Base-by-base conservation (phyloP, 1,284 basidiomycete genomes). In the Cryptococcus deneoformans region DNA sequence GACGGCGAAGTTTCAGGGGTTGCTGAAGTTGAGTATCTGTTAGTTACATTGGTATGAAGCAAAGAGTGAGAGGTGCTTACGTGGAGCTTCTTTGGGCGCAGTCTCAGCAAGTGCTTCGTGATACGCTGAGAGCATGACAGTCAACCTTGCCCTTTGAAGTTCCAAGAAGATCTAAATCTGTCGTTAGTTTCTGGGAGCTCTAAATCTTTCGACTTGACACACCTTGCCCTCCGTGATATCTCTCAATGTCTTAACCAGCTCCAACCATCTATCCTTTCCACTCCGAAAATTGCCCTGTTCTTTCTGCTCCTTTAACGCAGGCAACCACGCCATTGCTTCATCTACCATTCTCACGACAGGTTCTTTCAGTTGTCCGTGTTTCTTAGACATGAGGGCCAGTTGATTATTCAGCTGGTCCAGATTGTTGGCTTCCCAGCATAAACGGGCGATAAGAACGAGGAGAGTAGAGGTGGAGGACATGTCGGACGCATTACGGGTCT, bases 201-300 rank as follows among this genome's bases (percentile, higher is more conserved):
- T 29, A 29, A 3, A 5, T 1, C 34, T 9, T 11, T 44, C 39
- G 36, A 16, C 36, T 36, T 0, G 16, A 58, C 82, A 57, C 65
- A 88, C 92, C 86, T 98, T 99, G 58, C 95, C 95, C 79, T 98
- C 95, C 0, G 95, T 96, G 38, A 99, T 91, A 51, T 85, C 83
- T 69, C 96, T 84, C 64, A 99, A 77, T 2, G 92, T 93, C 78
- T 95, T 87, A 47, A 96, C 84, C 46, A 96, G 78, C 69, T 92
- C 87, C 54, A 96, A 79, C 91, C 92, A 95, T 72, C 83, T 85
- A 66, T 87, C 84, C 14, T 82, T 78, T 20, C 89, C 89, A 60
- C 86, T 84, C 49, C 82, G 80, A 60, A 57, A 76, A 54, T 73
- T 67, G 37, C 74, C 73, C 44, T 65, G 61, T 47, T 75, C 75